A percentile compares a stretch with the other conserved stretches of the same genome.
Evolutionary conservation across 257 asterid species (phyloP).

Genomic region (Solanum corneliomulleri): DNA sequence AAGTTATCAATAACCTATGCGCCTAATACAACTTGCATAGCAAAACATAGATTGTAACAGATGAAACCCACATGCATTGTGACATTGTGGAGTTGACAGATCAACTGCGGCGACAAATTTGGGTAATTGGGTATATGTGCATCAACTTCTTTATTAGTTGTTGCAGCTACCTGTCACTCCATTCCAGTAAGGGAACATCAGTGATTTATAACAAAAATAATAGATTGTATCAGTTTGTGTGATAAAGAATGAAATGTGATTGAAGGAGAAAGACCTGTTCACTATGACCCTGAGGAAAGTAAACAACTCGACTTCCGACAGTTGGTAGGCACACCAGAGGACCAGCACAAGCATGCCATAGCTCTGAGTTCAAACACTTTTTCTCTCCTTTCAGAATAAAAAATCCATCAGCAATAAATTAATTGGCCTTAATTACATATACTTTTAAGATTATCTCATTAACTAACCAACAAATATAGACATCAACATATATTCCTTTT

Average conservation of each 20-base stretch:
- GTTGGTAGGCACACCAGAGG: constrained; percentile 86
- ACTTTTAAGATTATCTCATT: not conserved
- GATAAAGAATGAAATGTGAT: not conserved
- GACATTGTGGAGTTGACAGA: constrained; percentile 96
- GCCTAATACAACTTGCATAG: not conserved
- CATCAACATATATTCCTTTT: not conserved
- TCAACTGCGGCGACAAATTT: constrained; percentile 75
- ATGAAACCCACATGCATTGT: constrained; percentile 89
- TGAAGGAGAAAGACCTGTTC: constrained; percentile 58
- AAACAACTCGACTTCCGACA: constrained; percentile 86
- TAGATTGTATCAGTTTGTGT: not conserved
- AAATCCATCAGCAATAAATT: constrained; percentile 24
- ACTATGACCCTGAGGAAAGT: constrained; percentile 98
- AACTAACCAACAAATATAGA: not conserved
- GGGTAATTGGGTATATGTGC: constrained; percentile 95
- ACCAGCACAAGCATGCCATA: constrained; percentile 99
- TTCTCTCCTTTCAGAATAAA: constrained; percentile 62
- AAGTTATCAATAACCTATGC: constrained; percentile 2
- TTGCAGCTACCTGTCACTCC: constrained; percentile 69
- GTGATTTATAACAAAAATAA: not conserved
- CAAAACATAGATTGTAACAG: constrained; percentile 1
- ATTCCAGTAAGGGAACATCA: constrained; percentile 9
- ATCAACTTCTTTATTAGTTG: constrained; percentile 90
- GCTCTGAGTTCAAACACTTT: constrained; percentile 90
- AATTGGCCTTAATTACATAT: not conserved